Evolutionary conservation across 768 basidiomycete species (phyloP).

Genomic region (Dioszegia crocea): DNA sequence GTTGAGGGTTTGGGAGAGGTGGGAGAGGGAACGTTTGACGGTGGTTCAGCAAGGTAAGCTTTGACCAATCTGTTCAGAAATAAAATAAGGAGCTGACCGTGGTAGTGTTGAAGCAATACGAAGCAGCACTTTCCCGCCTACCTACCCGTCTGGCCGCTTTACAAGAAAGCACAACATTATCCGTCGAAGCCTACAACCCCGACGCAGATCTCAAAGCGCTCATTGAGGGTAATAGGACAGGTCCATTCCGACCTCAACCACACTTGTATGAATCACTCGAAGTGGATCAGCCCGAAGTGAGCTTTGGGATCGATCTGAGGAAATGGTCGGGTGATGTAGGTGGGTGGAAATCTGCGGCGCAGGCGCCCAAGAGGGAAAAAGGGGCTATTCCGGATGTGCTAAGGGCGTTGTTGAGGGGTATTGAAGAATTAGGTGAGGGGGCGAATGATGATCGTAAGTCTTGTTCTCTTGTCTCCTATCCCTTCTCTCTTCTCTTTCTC

Average conservation of each 20-base stretch:
- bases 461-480: no score
- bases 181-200: constrained; percentile 79
- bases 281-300: constrained; percentile 73
- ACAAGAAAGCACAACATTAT: constrained; percentile 65
- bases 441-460: constrained; percentile 64
- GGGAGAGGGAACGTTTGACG: constrained; percentile 77
- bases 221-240: constrained; percentile 88
- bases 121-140: constrained; percentile 69
- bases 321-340: constrained; percentile 74
- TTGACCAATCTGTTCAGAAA: neutral
- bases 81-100: neutral
- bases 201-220: constrained; percentile 68
- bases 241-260: constrained; percentile 80
- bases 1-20: constrained; percentile 71
- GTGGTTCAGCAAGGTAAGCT: constrained; percentile 74
- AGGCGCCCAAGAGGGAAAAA: constrained; percentile 55
- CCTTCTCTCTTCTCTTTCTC: no score
- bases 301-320: constrained; percentile 86
- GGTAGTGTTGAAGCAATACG: constrained; percentile 79
- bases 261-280: constrained; percentile 67
- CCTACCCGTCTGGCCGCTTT: constrained; percentile 65
- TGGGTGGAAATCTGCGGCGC: constrained; percentile 57
- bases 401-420: constrained; percentile 60
- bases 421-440: constrained; percentile 62
- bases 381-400: constrained; percentile 67